These are phyloP conservation scores for Thalassia testudinum DNA, from an alignment of 116 monocot genomes.

Conservation along the genomic window DNA sequence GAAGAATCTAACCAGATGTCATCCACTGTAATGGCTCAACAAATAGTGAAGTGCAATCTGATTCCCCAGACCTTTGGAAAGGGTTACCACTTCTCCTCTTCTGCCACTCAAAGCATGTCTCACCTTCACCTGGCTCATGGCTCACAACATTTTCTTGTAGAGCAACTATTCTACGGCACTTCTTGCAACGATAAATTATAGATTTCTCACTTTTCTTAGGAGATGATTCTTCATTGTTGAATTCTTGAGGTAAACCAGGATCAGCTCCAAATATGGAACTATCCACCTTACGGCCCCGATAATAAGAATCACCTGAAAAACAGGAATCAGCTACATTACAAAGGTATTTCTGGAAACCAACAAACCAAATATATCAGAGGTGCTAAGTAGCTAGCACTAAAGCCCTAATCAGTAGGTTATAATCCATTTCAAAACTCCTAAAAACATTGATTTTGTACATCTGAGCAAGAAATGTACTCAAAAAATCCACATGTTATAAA, in stretches of 20 bases:
- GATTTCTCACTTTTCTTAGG: constrained; percentile 11
- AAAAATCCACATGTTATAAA: no score
- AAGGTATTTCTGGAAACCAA: no score
- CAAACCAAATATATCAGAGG: no score
- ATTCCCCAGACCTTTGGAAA: constrained; percentile 24
- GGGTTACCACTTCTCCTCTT: constrained; percentile 36
- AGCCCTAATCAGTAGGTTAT: no score
- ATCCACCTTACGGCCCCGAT: constrained; percentile 62
- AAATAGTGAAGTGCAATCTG: constrained; percentile 77
- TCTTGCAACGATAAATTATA: constrained; percentile 72
- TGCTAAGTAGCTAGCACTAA: no score
- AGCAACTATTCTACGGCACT: constrained; percentile 80
- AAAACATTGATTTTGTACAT: no score
- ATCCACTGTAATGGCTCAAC: constrained; percentile 92
- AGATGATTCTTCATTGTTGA: constrained; percentile 7
- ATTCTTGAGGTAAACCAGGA: constrained; percentile 40
- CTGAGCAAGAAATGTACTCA: no score
- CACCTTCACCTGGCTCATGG: constrained; percentile 69
- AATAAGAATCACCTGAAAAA: constrained; percentile 64
- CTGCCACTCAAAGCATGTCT: constrained; percentile 72
- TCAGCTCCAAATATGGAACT: constrained; percentile 74
- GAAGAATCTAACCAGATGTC: constrained; percentile 48
- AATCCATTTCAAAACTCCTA: no score
- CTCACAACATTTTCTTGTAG: constrained; percentile 72
- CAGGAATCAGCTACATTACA: no score